Evolutionary conservation across 2,329 filamentous ascomycete species (phyloP).

Genomic region (Colletotrichum chrysophilum): DNA sequence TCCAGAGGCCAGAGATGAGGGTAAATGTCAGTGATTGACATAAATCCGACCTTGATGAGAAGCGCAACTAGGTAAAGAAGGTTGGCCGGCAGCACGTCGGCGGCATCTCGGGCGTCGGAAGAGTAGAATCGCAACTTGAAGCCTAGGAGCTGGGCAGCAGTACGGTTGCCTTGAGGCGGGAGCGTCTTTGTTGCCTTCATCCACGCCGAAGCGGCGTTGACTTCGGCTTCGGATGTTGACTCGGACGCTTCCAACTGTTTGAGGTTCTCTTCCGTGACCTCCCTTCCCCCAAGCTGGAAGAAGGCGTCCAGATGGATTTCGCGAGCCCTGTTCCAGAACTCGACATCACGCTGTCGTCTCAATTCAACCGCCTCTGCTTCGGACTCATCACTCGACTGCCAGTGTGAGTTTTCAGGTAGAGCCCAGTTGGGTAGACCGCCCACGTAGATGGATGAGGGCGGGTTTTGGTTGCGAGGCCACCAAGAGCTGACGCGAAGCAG

Average conservation of each 20-base stretch:
- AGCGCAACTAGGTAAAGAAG: constrained; percentile 90
- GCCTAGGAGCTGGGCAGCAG: constrained; percentile 91
- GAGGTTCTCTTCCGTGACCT: constrained; percentile 64
- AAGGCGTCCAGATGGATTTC: constrained; percentile 81
- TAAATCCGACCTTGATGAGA: constrained; percentile 96
- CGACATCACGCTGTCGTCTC: constrained; percentile 69
- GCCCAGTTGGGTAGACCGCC: constrained; percentile 87
- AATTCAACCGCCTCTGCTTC: constrained; percentile 60
- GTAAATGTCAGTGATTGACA: constrained; percentile 89
- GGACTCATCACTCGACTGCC: constrained; percentile 72
- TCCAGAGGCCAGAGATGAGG: constrained; percentile 89
- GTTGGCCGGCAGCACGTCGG: constrained; percentile 86
- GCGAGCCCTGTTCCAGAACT: constrained; percentile 84
- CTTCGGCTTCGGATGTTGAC: constrained; percentile 50
- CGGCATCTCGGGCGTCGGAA: constrained; percentile 74
- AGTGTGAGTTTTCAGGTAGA: constrained; percentile 70
- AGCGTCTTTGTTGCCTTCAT: constrained; percentile 81
- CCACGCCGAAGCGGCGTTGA: constrained; percentile 71
- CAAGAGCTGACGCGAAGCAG: constrained; percentile 90
- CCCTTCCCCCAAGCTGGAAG: constrained; percentile 83
- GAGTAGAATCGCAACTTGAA: constrained; percentile 98
- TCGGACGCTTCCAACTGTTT: constrained; percentile 47
- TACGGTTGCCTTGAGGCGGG: constrained; percentile 84
- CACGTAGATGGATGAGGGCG: constrained; percentile 49
- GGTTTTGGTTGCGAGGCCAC: constrained; percentile 78